Conservation (phyloP, 2,329 filamentous ascomycete species). For the Ophiostoma ulmi region DNA sequence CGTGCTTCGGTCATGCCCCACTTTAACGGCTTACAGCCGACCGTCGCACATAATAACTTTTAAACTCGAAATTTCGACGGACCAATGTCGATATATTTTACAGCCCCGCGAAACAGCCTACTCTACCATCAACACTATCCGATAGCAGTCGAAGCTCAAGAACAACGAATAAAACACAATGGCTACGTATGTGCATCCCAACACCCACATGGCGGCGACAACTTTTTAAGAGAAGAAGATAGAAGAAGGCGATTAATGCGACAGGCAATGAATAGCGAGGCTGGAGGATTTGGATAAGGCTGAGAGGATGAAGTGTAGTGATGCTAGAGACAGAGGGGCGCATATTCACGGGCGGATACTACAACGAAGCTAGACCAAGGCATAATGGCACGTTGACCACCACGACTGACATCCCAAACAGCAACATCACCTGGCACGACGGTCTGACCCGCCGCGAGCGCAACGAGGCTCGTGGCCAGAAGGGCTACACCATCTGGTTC, state of each 20-base stretch:
- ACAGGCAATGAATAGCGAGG: background rate
- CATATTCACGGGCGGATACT: background rate
- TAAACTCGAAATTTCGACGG: background rate
- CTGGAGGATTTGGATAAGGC: background rate
- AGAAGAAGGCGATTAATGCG: background rate
- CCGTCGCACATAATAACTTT: constrained; percentile 10
- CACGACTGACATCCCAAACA: constrained; percentile 35
- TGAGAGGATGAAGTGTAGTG: background rate
- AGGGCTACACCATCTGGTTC: constrained; percentile 94
- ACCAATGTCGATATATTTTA: constrained; percentile 4
- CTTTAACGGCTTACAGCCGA: constrained; percentile 7
- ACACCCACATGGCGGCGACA: background rate
- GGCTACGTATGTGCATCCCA: constrained; percentile 5
- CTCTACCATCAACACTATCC: background rate
- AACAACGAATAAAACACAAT: background rate
- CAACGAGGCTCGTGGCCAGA: constrained; percentile 69
- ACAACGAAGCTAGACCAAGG: background rate
- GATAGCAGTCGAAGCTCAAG: background rate
- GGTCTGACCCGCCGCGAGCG: constrained; percentile 75
- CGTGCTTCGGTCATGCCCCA: constrained; percentile 15
- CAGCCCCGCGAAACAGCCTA: background rate
- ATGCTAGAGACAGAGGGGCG: background rate
- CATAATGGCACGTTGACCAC: background rate
- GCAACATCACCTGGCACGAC: constrained; percentile 87
- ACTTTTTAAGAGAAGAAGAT: background rate